Conservation (phyloP, 2,329 filamentous ascomycete species). For the Bipolaris gigantea region DNA sequence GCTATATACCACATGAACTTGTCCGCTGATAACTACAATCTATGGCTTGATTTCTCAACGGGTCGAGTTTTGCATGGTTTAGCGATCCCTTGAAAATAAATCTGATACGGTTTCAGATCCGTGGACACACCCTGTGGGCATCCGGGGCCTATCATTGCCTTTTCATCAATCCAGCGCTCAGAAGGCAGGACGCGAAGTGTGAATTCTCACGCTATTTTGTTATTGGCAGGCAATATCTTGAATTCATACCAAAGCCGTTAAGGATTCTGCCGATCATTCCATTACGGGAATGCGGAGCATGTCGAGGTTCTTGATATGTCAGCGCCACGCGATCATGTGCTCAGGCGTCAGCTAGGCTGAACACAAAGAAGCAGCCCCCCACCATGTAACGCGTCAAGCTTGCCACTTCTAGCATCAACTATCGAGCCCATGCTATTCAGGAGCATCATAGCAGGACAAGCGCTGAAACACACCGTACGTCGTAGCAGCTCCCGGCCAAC, state of each 20-base stretch:
- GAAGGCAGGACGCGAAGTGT: background rate
- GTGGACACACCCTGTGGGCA: background rate
- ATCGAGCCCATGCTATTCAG: conserved; percentile 7
- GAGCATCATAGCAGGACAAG: background rate
- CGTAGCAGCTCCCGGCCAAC: conserved; percentile 51
- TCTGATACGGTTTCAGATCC: background rate
- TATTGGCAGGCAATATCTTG: background rate
- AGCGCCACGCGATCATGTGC: conserved; percentile 32
- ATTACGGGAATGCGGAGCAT: conserved; percentile 3
- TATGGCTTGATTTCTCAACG: background rate
- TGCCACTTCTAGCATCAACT: background rate
- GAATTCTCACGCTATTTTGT: background rate
- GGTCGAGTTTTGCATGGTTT: too few species aligned
- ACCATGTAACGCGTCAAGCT: conserved; percentile 21
- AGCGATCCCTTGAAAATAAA: background rate
- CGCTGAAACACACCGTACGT: conserved; percentile 8
- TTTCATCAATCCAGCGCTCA: too few species aligned
- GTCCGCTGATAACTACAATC: background rate
- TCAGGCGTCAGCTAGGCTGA: conserved; percentile 25
- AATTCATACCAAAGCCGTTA: background rate
- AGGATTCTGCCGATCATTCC: background rate
- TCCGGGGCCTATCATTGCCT: background rate
- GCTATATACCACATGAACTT: background rate
- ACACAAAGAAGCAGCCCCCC: conserved; percentile 8
- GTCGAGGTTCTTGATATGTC: conserved; percentile 22